Conservation (phyloP, 2,329 filamentous ascomycete genomes). For the Blastomyces gilchristii region DNA sequence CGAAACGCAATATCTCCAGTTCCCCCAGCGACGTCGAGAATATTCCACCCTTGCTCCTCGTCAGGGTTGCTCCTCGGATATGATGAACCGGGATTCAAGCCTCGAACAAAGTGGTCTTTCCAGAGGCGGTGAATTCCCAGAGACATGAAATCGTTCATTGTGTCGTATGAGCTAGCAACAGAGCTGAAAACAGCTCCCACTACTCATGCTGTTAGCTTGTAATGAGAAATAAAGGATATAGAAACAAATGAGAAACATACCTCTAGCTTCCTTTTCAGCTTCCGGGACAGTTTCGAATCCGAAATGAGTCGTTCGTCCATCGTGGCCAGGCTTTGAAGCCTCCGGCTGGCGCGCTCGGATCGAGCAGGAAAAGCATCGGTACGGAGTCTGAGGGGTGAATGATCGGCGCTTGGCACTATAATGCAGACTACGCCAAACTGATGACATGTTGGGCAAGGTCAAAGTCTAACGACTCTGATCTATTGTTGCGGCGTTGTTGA, state of each 20-base stretch:
- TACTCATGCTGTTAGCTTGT: conserved; percentile 17
- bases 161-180: conserved; percentile 88
- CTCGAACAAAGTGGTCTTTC: conserved; percentile 94
- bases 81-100: conserved; percentile 67
- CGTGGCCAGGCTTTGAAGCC: conserved; percentile 29
- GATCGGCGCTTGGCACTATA: conserved; percentile 25
- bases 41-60: conserved; percentile 49
- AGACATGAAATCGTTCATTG: conserved; percentile 99
- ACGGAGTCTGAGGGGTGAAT: conserved; percentile 24
- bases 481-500: neutral
- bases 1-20: conserved; percentile 98
- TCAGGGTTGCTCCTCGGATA: conserved; percentile 25
- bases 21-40: conserved; percentile 93
- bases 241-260: conserved; percentile 29
- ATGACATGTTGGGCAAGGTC: conserved; percentile 12
- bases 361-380: conserved; percentile 45
- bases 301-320: conserved; percentile 69
- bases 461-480: neutral
- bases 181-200: conserved; percentile 89
- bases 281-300: conserved; percentile 80
- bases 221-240: neutral
- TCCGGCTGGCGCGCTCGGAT: conserved; percentile 30
- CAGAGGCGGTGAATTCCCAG: conserved; percentile 92
- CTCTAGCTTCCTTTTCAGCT: conserved; percentile 60
- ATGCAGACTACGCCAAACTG: conserved; percentile 30